Conservation (phyloP, 140 eudicot species). For the Bidens hawaiensis region DNA sequence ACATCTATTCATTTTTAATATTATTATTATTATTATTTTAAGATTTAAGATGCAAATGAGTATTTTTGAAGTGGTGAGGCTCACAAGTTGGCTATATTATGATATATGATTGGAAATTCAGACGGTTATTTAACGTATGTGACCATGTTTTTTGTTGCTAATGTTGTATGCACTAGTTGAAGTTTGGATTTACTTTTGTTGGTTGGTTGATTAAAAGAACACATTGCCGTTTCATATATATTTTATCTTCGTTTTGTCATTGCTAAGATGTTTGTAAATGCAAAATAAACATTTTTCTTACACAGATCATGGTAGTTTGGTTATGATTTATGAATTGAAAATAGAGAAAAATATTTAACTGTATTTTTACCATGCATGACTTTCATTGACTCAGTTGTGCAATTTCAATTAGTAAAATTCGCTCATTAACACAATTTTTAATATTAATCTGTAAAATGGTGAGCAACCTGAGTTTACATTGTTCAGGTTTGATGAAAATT, state of each 20-base stretch:
- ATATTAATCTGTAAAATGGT: no score
- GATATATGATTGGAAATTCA: constrained; percentile 12
- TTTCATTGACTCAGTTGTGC: no score
- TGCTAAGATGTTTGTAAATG: background rate
- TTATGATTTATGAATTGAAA: background rate
- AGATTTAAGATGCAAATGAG: constrained; percentile 23
- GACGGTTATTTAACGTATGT: constrained; percentile 15
- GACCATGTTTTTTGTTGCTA: constrained; percentile 25
- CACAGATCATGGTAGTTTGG: background rate
- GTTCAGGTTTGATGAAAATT: background rate
- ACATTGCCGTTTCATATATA: background rate
- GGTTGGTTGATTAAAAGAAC: background rate
- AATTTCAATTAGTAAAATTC: no score
- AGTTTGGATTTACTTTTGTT: background rate
- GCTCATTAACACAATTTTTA: no score
- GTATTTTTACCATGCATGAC: no score
- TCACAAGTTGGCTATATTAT: constrained; percentile 4
- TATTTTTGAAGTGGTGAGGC: constrained; percentile 11
- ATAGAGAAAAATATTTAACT: background rate
- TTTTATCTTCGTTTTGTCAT: background rate
- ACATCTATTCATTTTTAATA: constrained; percentile 12
- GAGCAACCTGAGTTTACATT: background rate
- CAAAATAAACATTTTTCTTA: background rate
- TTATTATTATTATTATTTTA: constrained; percentile 19
- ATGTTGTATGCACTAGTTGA: constrained; percentile 2